Evolutionary conservation across 2,329 filamentous ascomycete species (phyloP).

Genomic region (Fusarium hostae): DNA sequence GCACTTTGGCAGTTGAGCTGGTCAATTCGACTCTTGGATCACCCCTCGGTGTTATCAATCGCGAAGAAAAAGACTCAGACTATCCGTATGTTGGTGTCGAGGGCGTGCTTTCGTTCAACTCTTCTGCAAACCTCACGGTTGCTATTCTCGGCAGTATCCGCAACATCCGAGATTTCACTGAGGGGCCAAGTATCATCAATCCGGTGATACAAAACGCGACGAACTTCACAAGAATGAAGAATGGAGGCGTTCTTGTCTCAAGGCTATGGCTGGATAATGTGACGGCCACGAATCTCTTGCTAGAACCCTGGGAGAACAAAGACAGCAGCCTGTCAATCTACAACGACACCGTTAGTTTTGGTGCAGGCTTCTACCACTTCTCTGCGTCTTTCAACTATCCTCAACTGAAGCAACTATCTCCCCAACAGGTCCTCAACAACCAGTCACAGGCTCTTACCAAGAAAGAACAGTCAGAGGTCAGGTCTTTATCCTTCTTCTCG

Average conservation of each 20-base stretch:
- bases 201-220: slow-evolving; percentile 66
- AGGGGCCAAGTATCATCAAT: slow-evolving; percentile 64
- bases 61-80: slow-evolving; percentile 30
- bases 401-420: slow-evolving; percentile 65
- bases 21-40: slow-evolving; percentile 59
- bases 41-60: slow-evolving; percentile 60
- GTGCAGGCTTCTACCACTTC: slow-evolving; percentile 66
- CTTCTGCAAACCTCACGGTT: slow-evolving; percentile 64
- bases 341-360: slow-evolving; percentile 59
- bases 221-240: slow-evolving; percentile 51
- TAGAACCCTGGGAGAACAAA: slow-evolving; percentile 52
- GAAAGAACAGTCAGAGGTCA: slow-evolving; percentile 39
- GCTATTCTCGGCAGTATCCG: slow-evolving; percentile 71
- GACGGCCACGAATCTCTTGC: slow-evolving; percentile 64
- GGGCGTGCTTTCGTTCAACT: slow-evolving; percentile 66
- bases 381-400: slow-evolving; percentile 71
- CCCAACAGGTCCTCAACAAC: slow-evolving; percentile 61
- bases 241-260: slow-evolving; percentile 59
- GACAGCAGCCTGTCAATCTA: slow-evolving; percentile 45
- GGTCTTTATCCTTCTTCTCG: slow-evolving; percentile 67
- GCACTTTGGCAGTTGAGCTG: slow-evolving; percentile 63
- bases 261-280: slow-evolving; percentile 71
- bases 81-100: slow-evolving; percentile 64
- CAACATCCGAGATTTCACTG: slow-evolving; percentile 71
- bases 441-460: slow-evolving; percentile 58